Conservation (phyloP, 1,284 basidiomycete species). For the Tilletiaria anomala region DNA sequence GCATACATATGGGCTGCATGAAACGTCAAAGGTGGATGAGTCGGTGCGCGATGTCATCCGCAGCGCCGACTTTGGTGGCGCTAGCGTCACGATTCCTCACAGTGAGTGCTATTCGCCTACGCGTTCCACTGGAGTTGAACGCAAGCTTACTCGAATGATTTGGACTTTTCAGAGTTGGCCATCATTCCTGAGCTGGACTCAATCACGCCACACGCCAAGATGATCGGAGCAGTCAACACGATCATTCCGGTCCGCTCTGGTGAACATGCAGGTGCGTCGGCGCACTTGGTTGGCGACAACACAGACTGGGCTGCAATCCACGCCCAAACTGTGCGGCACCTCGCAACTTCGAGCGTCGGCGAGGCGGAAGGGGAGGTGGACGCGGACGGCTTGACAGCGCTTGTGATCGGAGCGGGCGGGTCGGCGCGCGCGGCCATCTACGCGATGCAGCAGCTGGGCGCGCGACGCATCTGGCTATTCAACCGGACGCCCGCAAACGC, state of each 20-base stretch:
- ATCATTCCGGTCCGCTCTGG: slow-evolving; percentile 18
- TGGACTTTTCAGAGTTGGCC: no score
- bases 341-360: slow-evolving; percentile 6
- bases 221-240: slow-evolving; percentile 37
- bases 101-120: no score
- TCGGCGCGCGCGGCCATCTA: slow-evolving; percentile 34
- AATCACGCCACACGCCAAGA: slow-evolving; percentile 25
- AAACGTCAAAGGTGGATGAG: slow-evolving; percentile 55
- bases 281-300: slow-evolving; percentile 27
- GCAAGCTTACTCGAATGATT: no score
- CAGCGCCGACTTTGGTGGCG: slow-evolving; percentile 71
- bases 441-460: slow-evolving; percentile 30
- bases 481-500: slow-evolving; percentile 35
- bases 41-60: slow-evolving; percentile 53
- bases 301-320: slow-evolving; percentile 38
- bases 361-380: slow-evolving; percentile 5
- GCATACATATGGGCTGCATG: slow-evolving; percentile 47
- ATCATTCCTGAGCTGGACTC: slow-evolving; percentile 29
- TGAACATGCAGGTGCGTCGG: not conserved
- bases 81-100: slow-evolving; percentile 59
- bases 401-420: slow-evolving; percentile 38
- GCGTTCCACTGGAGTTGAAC: no score
- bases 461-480: slow-evolving; percentile 25
- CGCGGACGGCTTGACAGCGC: slow-evolving; percentile 12
- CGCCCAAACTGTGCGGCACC: slow-evolving; percentile 8